A percentile compares a stretch with the other conserved stretches of the same genome.
phyloP scores from a whole-genome alignment of 2,329 filamentous ascomycete genomes.

The Neodidymelliopsis sp. region DNA sequence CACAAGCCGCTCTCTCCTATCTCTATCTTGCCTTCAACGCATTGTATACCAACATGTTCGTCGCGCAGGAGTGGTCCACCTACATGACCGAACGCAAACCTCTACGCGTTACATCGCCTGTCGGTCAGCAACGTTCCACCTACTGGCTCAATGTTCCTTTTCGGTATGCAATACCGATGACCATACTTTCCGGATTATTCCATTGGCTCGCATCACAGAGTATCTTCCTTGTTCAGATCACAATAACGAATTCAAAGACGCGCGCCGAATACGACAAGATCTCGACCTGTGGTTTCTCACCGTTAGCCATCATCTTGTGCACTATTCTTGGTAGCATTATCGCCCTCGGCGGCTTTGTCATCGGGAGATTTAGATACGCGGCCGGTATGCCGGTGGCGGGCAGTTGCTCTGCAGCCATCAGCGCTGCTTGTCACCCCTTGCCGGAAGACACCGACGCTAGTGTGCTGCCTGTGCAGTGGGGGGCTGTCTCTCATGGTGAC shows the following conservation, averaged over 20 bases:
- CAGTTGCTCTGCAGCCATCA: slow-evolving; percentile 43
- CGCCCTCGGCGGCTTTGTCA: slow-evolving; percentile 15
- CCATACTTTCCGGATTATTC: slow-evolving; percentile 40
- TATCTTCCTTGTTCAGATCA: slow-evolving; percentile 51
- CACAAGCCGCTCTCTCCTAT: slow-evolving; percentile 56
- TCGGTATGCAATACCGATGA: slow-evolving; percentile 48
- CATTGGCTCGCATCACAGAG: slow-evolving; percentile 56
- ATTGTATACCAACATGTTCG: slow-evolving; percentile 57
- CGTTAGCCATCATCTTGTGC: slow-evolving; percentile 21
- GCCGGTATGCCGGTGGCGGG: slow-evolving; percentile 38
- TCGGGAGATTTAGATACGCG: slow-evolving; percentile 25
- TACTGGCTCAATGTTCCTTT: slow-evolving; percentile 54
- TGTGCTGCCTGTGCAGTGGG: slow-evolving; percentile 38
- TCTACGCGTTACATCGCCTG: slow-evolving; percentile 49
- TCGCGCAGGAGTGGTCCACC: slow-evolving; percentile 56
- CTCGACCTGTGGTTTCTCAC: slow-evolving; percentile 21
- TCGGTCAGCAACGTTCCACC: slow-evolving; percentile 49
- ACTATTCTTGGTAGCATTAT: slow-evolving; percentile 17
- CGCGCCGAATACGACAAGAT: background rate
- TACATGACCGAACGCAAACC: slow-evolving; percentile 47
- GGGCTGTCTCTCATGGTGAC: slow-evolving; percentile 20
- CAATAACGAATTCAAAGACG: background rate
- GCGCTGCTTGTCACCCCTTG: slow-evolving; percentile 42
- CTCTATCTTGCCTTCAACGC: slow-evolving; percentile 58
- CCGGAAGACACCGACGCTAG: slow-evolving; percentile 23